Base-by-base conservation (phyloP, 2,329 filamentous ascomycete species). In the Coniochaeta sp. region DNA sequence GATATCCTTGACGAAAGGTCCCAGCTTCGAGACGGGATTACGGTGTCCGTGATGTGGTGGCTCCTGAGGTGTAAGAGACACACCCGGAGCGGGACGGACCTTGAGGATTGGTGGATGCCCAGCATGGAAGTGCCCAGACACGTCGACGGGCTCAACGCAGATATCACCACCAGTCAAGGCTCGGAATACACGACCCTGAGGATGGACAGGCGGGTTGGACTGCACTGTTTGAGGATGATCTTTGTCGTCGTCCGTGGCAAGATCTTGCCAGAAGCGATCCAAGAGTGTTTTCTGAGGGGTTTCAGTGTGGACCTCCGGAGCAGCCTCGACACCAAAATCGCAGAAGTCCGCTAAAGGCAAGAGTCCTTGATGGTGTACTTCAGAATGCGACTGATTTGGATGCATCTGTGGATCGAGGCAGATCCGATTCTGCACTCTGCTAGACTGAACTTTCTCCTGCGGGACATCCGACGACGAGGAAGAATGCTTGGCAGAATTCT, bases 81-180 rank as follows among this genome's bases (percentile, higher is more conserved):
- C 54, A 38, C 54, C 54, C 16, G 16, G 10, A 56, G 54, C 54
- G 26, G 54, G 54, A 8, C 54, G 54, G 17, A 56, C 54, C 22
- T 56, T 56, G 28, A 38, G 7, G n/a, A 38, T 56, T 14, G 54
- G 30, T 10, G 54, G 12, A 36, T 56, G 54, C 28, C 54, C 54
- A n/a, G 17, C 34, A n/a, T 56, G 54, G n/a, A 56, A 56, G 22
- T 56, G 54, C 19, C 54, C 54, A 5, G 30, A 36, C 17, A 56
- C 34, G 16, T 56, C 32, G 12, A 56, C 54, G 24, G n/a, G 30
- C 26, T 56, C 54, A 14, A 56, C 54, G 22, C 28, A 56, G n/a
- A 56, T 34, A 24, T 56, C 54, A 24, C 34, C 54, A 28, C 54
- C 54, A 56, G 54, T 34, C 54, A 56, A 38, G 30, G 54, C 54